These are phyloP conservation scores for Wickerhamomyces tratensis DNA, from an alignment of 805 yeast species.

Conservation along the genomic window DNA sequence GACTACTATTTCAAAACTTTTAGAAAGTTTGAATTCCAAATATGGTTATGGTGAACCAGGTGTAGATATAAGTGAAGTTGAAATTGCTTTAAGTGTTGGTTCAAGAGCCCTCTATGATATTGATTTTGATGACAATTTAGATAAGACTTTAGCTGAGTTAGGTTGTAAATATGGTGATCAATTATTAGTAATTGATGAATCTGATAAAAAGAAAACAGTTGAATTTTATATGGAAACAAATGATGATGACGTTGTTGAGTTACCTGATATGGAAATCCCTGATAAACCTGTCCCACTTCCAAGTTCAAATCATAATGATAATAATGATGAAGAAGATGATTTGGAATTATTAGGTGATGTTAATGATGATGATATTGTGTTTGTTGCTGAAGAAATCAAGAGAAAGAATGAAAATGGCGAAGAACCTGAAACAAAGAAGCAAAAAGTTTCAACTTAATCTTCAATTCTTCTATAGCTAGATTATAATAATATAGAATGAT, in stretches of 20 bases:
- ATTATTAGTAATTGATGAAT: constrained; percentile 71
- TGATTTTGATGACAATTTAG: constrained; percentile 77
- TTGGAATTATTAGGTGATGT: constrained; percentile 5
- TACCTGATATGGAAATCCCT: constrained; percentile 27
- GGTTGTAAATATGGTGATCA: constrained; percentile 55
- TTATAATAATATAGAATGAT: background rate
- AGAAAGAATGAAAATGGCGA: constrained; percentile 8
- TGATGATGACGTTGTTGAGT: constrained; percentile 8
- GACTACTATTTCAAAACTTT: constrained; percentile 38
- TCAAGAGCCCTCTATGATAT: constrained; percentile 60
- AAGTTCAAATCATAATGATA: constrained; percentile 9
- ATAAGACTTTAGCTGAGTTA: constrained; percentile 35
- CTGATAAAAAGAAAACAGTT: constrained; percentile 50
- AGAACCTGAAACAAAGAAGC: constrained; percentile 5
- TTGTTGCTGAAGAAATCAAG: constrained; percentile 8
- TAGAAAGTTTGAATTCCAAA: constrained; percentile 35
- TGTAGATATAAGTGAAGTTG: constrained; percentile 32
- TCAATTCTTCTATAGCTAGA: background rate
- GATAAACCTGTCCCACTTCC: constrained; percentile 8
- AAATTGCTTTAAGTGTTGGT: constrained; percentile 47
- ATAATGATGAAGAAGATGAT: constrained; percentile 12
- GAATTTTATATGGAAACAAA: constrained; percentile 44
- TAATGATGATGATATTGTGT: constrained; percentile 7
- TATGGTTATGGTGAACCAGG: constrained; percentile 45
- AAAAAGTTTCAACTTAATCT: background rate